Percentiles rank a stretch among this genome's conserved stretches.
Conservation (phyloP, 164 flowering plant genomes). For the Sextonia rubra region DNA sequence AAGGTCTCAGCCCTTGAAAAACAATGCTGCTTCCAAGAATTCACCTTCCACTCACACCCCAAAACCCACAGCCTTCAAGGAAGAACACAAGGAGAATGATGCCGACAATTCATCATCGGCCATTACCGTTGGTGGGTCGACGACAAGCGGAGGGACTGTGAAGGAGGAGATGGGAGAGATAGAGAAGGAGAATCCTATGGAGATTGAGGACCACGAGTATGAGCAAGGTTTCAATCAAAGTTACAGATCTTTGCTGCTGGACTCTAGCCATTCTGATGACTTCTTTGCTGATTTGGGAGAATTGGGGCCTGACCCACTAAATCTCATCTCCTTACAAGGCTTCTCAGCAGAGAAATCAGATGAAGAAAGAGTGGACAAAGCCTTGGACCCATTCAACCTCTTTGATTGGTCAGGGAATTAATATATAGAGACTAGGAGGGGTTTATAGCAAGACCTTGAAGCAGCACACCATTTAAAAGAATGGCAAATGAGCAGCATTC, state of each 20-base stretch:
- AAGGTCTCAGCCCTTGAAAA: conserved; percentile 52
- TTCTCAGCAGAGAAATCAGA: conserved; percentile 26
- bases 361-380: conserved; percentile 26
- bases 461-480: conserved; percentile 5
- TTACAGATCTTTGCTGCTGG: conserved; percentile 35
- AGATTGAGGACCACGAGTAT: conserved; percentile 19
- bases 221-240: conserved; percentile 26
- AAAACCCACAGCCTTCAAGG: conserved; percentile 26
- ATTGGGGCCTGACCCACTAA: conserved; percentile 56
- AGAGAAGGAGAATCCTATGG: conserved; percentile 24
- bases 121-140: conserved; percentile 1
- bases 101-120: conserved; percentile 8
- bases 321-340: conserved; percentile 44
- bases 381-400: conserved; percentile 49
- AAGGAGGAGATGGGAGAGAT: conserved; percentile 45
- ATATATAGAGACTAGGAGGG: conserved; percentile 28
- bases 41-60: conserved; percentile 20
- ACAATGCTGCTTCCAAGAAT: conserved; percentile 25
- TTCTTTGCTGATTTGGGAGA: conserved; percentile 68
- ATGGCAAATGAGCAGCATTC: not conserved
- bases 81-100: conserved; percentile 34
- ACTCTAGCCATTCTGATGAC: conserved; percentile 33
- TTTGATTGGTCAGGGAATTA: conserved; percentile 57
- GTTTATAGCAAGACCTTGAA: conserved; percentile 38
- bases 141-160: conserved; percentile 14